These are phyloP conservation scores for Cytospora piceae DNA, from an alignment of 2,329 filamentous ascomycete species.

Conservation along the genomic window DNA sequence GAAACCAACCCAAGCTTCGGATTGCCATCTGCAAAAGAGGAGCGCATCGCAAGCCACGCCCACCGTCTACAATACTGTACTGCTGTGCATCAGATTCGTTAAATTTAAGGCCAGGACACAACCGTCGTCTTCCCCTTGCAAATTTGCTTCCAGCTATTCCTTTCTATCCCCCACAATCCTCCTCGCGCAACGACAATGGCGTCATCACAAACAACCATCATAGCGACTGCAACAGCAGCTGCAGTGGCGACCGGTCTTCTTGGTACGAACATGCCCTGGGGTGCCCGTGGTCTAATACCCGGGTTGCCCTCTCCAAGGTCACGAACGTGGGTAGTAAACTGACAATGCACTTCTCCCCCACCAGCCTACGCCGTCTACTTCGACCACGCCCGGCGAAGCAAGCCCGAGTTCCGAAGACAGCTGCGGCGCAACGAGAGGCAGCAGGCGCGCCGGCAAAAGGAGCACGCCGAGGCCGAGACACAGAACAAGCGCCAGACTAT, in stretches of 20 bases:
- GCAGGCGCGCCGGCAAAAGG: conserved; percentile 72
- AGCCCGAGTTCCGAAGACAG: conserved; percentile 67
- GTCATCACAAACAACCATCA: conserved; percentile 60
- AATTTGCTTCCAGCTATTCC: background rate
- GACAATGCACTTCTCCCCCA: conserved; percentile 36
- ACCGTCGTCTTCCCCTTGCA: background rate
- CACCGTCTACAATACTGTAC: background rate
- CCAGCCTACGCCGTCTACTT: conserved; percentile 70
- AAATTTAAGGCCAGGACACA: background rate
- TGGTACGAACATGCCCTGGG: conserved; percentile 49
- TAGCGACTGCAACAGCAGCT: conserved; percentile 65
- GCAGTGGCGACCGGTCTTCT: conserved; percentile 62
- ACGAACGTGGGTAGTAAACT: background rate
- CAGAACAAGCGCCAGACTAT: conserved; percentile 74
- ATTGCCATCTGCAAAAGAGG: conserved; percentile 2
- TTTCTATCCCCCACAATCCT: background rate
- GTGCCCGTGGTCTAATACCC: background rate
- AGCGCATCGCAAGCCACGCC: conserved; percentile 5
- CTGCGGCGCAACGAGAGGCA: conserved; percentile 77
- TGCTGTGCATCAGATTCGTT: background rate
- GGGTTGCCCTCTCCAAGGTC: background rate
- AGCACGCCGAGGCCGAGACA: conserved; percentile 68
- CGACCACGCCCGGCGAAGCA: conserved; percentile 66
- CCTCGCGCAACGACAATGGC: conserved; percentile 50
- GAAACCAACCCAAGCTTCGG: background rate